Conservation (phyloP, 257 asterid species). For the Salvia hispanica region DNA sequence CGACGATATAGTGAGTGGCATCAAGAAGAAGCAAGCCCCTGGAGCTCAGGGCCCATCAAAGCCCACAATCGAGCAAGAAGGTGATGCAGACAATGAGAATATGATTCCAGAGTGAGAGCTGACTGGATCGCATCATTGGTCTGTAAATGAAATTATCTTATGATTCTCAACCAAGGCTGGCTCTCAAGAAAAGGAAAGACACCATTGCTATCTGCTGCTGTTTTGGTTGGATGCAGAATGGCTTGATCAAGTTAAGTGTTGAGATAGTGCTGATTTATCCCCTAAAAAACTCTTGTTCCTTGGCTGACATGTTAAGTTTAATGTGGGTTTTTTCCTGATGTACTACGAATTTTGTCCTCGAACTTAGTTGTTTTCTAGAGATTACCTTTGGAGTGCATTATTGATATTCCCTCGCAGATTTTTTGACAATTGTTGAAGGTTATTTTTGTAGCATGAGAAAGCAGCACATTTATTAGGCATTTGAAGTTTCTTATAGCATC, state of each 20-base stretch:
- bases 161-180: background rate
- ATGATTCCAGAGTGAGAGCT: constrained; percentile 70
- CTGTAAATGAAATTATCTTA: constrained; percentile 31
- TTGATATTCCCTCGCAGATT: background rate
- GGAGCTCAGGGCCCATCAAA: constrained; percentile 65
- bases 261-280: constrained; percentile 16
- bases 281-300: constrained; percentile 1
- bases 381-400: background rate
- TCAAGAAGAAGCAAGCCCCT: constrained; percentile 87
- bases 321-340: background rate
- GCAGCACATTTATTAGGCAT: too few relatives aligned
- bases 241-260: background rate
- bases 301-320: background rate
- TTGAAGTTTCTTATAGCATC: too few relatives aligned
- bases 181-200: background rate
- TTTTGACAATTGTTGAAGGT: background rate
- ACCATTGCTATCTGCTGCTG: constrained; percentile 23
- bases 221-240: constrained; percentile 29
- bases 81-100: constrained; percentile 87
- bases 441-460: too few relatives aligned
- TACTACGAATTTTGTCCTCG: background rate
- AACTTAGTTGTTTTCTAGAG: background rate
- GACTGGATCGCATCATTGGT: constrained; percentile 21
- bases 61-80: constrained; percentile 76
- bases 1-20: constrained; percentile 93